A percentile compares a stretch with the other conserved stretches of the same genome.
Conservation (phyloP, 2,329 filamentous ascomycete species). For the Purpureocillium takamizusanense region DNA sequence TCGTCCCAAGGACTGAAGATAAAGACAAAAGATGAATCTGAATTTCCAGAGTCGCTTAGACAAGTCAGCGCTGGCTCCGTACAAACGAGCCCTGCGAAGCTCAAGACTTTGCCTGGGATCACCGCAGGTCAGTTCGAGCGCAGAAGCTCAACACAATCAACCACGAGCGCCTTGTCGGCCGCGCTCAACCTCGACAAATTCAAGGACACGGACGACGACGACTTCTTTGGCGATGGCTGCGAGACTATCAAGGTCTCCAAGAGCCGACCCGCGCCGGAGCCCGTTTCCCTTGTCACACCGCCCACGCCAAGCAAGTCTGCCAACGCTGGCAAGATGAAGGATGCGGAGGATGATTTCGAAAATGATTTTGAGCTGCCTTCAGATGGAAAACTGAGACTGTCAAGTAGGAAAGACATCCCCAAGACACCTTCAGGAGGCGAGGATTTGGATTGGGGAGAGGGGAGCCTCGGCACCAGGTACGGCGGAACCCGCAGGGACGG, state of each 20-base stretch:
- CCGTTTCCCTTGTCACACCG: constrained; percentile 44
- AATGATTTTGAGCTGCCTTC: constrained; percentile 63
- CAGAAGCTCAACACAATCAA: constrained; percentile 20
- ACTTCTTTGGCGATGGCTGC: constrained; percentile 53
- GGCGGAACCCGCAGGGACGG: constrained; percentile 75
- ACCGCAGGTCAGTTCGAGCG: constrained; percentile 15
- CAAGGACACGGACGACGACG: constrained; percentile 52
- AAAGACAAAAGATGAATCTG: constrained; percentile 49
- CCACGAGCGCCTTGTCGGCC: constrained; percentile 26
- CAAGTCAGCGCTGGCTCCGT: constrained; percentile 53
- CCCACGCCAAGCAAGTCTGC: constrained; percentile 35
- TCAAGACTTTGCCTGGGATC: constrained; percentile 10
- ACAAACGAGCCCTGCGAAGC: constrained; percentile 42
- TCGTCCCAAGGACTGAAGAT: constrained; percentile 52
- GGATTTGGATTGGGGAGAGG: constrained; percentile 90
- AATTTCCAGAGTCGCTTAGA: constrained; percentile 59
- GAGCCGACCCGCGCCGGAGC: constrained; percentile 39
- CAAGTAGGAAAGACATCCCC: constrained; percentile 50
- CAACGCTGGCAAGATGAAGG: constrained; percentile 25
- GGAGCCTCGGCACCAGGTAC: constrained; percentile 82
- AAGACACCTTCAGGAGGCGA: constrained; percentile 57
- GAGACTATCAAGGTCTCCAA: constrained; percentile 63
- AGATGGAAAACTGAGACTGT: constrained; percentile 56
- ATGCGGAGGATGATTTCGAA: constrained; percentile 59
- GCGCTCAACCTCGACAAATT: constrained; percentile 55